Base-by-base conservation (phyloP, 768 basidiomycete species). In the Wakefieldia striispora region DNA sequence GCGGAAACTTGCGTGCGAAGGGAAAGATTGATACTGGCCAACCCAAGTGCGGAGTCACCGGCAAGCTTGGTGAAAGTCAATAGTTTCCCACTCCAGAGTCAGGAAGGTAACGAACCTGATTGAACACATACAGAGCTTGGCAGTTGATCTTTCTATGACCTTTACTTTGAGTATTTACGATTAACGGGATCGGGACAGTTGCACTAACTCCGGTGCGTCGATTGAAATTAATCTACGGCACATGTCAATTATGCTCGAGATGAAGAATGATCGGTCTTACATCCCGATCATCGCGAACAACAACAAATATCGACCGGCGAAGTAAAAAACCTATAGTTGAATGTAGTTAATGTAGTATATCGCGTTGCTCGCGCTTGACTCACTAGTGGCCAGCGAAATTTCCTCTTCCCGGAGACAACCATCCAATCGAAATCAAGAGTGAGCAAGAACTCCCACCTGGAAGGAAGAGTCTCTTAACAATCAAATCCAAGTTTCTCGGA, bases 381-480 rank as follows among this genome's bases (percentile, higher is more conserved):
- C 43, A 71, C 74, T 64, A 78, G 52, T 5, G 76, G 77, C 77
- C 76, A 77, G 37, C 74, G 66, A 57, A 76, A 78, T 53, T 63
- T 67, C 36, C 63, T 67, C 60, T 65, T 75, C 20, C 77, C 70
- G 9, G 60, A 60, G 46, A 78, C 52, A 33, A 74, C 65, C 4
- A 64, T 64, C 67, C 66, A 71, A 52, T 78, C 76, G 45, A 78
- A 78, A 47, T 66, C 54, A 16, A 74, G 57, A 11, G 75, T 74
- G 38, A 70, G 69, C 36, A 68, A 41, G 39, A 75, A 63, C 60
- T 78, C 76, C 76, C 76, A 77, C 24, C 74, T 76, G 42, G 33
- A 6, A 26, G 36, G 5, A 10, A 40, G 37, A 21, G 9, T 12
- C 14, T 43, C 13, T 49, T 26, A 47, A 29, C 11, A 42, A 26